Conservation (phyloP, 2,329 filamentous ascomycete species). For the Penicillium brevicompactum region DNA sequence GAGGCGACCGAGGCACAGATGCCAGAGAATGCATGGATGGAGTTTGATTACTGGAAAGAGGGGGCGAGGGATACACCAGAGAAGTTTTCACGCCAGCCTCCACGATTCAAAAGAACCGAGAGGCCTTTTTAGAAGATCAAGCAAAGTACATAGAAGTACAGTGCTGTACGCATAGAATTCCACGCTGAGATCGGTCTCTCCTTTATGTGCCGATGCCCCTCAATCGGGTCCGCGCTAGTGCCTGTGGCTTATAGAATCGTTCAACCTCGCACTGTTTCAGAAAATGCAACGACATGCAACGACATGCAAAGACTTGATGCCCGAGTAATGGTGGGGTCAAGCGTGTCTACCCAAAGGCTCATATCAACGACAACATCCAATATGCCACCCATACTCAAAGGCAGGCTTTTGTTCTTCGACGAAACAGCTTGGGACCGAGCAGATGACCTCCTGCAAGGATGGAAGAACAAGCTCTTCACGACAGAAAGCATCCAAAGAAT, state of each 20-base stretch:
- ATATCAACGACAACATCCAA: background rate
- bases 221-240: background rate
- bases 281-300: background rate
- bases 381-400: background rate
- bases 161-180: background rate
- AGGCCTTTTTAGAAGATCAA: constrained; percentile 31
- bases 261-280: background rate
- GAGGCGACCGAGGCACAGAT: constrained; percentile 66
- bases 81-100: constrained; percentile 45
- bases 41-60: constrained; percentile 65
- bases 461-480: background rate
- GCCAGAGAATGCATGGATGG: constrained; percentile 67
- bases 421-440: constrained; percentile 2
- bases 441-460: background rate
- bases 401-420: constrained; percentile 6
- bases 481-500: background rate
- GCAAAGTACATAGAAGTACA: background rate
- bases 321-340: background rate
- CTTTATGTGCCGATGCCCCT: background rate
- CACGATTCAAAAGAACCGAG: constrained; percentile 37
- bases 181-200: background rate
- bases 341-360: background rate
- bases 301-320: background rate
- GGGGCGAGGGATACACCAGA: constrained; percentile 53
- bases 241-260: background rate